phyloP scores from a whole-genome alignment of 75 land plant genomes.

The Picea sitchensis region DNA sequence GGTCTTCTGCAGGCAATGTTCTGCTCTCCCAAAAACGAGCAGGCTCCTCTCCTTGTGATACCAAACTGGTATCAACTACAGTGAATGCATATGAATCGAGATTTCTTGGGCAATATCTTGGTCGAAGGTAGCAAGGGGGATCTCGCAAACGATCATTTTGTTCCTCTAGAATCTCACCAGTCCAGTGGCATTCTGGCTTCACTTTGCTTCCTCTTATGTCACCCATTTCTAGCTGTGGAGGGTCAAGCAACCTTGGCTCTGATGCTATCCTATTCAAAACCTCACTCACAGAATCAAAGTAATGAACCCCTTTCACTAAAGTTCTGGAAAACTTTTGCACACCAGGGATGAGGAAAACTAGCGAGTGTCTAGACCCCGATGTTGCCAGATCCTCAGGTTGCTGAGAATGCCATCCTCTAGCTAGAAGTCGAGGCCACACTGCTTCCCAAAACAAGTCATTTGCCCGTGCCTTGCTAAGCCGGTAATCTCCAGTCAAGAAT shows the following conservation, averaged over 20 bases:
- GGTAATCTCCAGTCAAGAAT: slow-evolving; percentile 47
- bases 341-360: slow-evolving; percentile 67
- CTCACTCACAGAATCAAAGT: slow-evolving; percentile 76
- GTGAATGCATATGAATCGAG: slow-evolving; percentile 33
- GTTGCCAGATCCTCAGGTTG: slow-evolving; percentile 37
- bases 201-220: slow-evolving; percentile 12
- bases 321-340: slow-evolving; percentile 55
- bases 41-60: slow-evolving; percentile 17
- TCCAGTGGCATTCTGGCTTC: slow-evolving; percentile 18
- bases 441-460: slow-evolving; percentile 84
- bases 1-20: slow-evolving; percentile 37
- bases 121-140: slow-evolving; percentile 38
- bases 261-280: slow-evolving; percentile 56
- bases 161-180: neutral
- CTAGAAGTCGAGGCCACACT: slow-evolving; percentile 78
- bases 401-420: slow-evolving; percentile 73
- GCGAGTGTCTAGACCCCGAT: slow-evolving; percentile 19
- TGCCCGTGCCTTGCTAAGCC: slow-evolving; percentile 67
- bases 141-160: slow-evolving; percentile 16
- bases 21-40: slow-evolving; percentile 31
- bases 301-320: slow-evolving; percentile 59
- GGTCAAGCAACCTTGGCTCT: slow-evolving; percentile 48
- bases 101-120: slow-evolving; percentile 19
- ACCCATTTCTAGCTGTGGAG: slow-evolving; percentile 31
- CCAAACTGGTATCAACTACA: slow-evolving; percentile 57